Evolutionary conservation across 2,329 filamentous ascomycete genomes (phyloP), one percentile per base, ranked within the genome.

Genomic region (Cryphonectria nitschkei): DNA sequence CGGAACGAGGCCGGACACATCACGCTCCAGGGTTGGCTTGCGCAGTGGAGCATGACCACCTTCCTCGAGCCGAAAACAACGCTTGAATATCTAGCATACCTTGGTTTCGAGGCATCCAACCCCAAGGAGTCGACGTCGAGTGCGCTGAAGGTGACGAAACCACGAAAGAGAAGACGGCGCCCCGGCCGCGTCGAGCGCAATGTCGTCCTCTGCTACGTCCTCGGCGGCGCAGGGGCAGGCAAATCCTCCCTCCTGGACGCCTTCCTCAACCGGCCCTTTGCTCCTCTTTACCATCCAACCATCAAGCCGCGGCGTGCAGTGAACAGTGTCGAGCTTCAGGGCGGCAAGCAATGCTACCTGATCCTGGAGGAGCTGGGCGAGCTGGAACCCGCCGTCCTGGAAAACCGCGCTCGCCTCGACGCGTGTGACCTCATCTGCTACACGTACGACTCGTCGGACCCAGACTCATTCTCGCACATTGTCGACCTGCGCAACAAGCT

Each of bases 1-100:
- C 91, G 94, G 58, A 98, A 98, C 78, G 96, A 99, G 81, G 94
- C 93, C 11, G 96, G 96, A 0, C 90, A 98, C 79, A 95, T 99
- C 73, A 99, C 96, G 1, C 85, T 99, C 4, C 96, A 99, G 80
- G 96, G 96, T 1, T 99, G 96, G 96, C 88, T 99, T 52, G 96
- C 96, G 4, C 96, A 99, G 77, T 99, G 96, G 96, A 98, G 95
- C 79, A 99, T 99, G 96, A 99, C 96, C 0, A 99, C 96, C 0
- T 99, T 98, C 77, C 90, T 97, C 72, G 95, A 97, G 70, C 95
- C 96, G 16, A 97, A 96, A 79, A 98, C 94, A 0, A 98, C 96
- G 0, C 86, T 99, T 4, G 95, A 97, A 76, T 99, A 99, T 79
- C 89, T 99, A 2, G 96, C 96, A 3, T 98, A 98, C 78, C 90